phyloP scores from a whole-genome alignment of 352 stramenopile species.

The Phytophthora pini region DNA sequence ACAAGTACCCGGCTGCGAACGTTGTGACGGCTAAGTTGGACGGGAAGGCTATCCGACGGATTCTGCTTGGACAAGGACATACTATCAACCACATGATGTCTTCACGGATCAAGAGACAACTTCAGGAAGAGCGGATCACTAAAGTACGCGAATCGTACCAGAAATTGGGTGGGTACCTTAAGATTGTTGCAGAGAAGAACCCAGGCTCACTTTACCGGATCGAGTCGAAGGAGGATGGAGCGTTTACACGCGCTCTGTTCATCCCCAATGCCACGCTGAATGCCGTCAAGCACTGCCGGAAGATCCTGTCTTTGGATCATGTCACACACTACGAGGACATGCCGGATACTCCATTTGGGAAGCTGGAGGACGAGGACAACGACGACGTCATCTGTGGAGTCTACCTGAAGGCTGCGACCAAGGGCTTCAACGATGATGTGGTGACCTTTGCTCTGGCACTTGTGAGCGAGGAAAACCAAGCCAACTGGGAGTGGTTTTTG shows the following conservation, averaged over 20 bases:
- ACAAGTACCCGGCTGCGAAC: slow-evolving; percentile 61
- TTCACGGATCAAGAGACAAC: slow-evolving; percentile 78
- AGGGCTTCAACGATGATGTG: slow-evolving; percentile 79
- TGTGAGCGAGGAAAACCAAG: slow-evolving; percentile 66
- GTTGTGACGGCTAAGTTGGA: slow-evolving; percentile 77
- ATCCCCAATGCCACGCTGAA: slow-evolving; percentile 61
- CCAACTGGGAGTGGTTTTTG: slow-evolving; percentile 84
- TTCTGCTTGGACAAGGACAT: slow-evolving; percentile 72
- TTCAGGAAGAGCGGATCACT: slow-evolving; percentile 64
- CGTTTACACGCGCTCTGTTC: slow-evolving; percentile 72
- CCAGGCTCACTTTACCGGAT: slow-evolving; percentile 58
- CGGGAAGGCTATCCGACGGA: slow-evolving; percentile 74
- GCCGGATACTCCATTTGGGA: slow-evolving; percentile 40
- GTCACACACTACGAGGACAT: slow-evolving; percentile 52
- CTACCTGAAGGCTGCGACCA: slow-evolving; percentile 74
- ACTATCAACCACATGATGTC: slow-evolving; percentile 88
- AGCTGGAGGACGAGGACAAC: slow-evolving; percentile 62
- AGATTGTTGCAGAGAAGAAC: slow-evolving; percentile 75
- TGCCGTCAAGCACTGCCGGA: slow-evolving; percentile 62
- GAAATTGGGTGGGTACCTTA: slow-evolving; percentile 66
- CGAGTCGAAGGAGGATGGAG: slow-evolving; percentile 54
- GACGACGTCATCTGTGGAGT: slow-evolving; percentile 78
- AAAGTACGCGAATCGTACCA: slow-evolving; percentile 75
- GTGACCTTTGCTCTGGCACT: slow-evolving; percentile 73
- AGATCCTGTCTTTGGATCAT: slow-evolving; percentile 68